Percentiles rank a stretch among this genome's conserved stretches.
These are phyloP conservation scores for Serendipita sp. DNA, from an alignment of 1,284 basidiomycete genomes.

Conservation along the genomic window DNA sequence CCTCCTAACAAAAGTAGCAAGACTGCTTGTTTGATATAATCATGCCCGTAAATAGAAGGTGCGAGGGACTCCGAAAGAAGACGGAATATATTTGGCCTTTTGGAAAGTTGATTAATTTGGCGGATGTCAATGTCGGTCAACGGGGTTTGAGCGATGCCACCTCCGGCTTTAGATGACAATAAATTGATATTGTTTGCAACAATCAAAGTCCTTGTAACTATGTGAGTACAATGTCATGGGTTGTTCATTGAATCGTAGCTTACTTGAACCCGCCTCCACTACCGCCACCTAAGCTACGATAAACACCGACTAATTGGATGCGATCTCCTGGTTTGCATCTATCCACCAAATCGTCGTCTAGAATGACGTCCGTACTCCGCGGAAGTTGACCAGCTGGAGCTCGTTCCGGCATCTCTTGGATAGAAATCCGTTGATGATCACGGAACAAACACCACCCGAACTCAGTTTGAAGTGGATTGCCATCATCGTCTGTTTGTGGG, in stretches of 20 bases:
- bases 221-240: slow-evolving; percentile 6
- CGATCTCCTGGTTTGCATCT: slow-evolving; percentile 96
- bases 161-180: slow-evolving; percentile 92
- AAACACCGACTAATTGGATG: slow-evolving; percentile 92
- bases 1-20: slow-evolving; percentile 88
- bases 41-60: slow-evolving; percentile 93
- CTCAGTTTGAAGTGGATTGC: slow-evolving; percentile 78
- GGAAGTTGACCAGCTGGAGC: slow-evolving; percentile 96
- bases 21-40: slow-evolving; percentile 91
- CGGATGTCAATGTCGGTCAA: slow-evolving; percentile 93
- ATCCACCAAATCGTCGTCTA: slow-evolving; percentile 96
- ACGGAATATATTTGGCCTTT: slow-evolving; percentile 72
- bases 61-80: slow-evolving; percentile 91
- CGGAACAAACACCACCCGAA: slow-evolving; percentile 87
- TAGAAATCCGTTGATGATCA: slow-evolving; percentile 94
- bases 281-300: slow-evolving; percentile 86
- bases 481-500: slow-evolving; percentile 85
- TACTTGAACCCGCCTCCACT: slow-evolving; percentile 84
- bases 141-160: slow-evolving; percentile 86
- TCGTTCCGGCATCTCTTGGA: slow-evolving; percentile 99
- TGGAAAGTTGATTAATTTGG: slow-evolving; percentile 88
- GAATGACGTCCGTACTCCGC: slow-evolving; percentile 85
- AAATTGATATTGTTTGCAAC: slow-evolving; percentile 93
- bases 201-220: slow-evolving; percentile 61
- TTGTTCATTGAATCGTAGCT: slow-evolving; percentile 21